Conservation (phyloP, 768 basidiomycete species). For the Holtermanniella nyarrowii region DNA sequence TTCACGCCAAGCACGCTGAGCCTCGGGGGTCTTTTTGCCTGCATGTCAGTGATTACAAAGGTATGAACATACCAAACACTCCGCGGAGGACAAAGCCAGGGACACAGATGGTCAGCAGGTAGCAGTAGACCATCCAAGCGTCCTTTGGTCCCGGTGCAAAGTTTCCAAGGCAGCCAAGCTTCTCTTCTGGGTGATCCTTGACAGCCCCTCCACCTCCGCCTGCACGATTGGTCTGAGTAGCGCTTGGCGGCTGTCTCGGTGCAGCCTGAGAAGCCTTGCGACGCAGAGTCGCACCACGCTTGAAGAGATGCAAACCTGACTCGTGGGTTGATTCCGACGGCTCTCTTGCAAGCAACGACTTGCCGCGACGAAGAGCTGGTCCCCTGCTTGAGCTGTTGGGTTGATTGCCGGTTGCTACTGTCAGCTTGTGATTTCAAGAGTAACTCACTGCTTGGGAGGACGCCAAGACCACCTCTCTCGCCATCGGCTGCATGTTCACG, state of each 20-base stretch:
- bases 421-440: too few relatives aligned
- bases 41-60: background rate
- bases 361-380: conserved; percentile 55
- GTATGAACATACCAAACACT: conserved; percentile 57
- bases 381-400: conserved; percentile 17
- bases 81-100: conserved; percentile 61
- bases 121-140: conserved; percentile 91
- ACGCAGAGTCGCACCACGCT: conserved; percentile 67
- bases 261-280: conserved; percentile 48
- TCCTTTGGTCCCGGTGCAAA: conserved; percentile 80
- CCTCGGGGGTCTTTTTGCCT: conserved; percentile 85
- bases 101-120: conserved; percentile 69
- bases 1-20: conserved; percentile 94
- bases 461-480: conserved; percentile 54
- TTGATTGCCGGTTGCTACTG: conserved; percentile 31
- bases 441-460: conserved; percentile 70
- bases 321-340: conserved; percentile 66
- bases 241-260: conserved; percentile 43
- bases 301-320: conserved; percentile 85
- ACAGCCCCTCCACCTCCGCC: conserved; percentile 15
- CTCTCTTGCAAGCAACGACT: conserved; percentile 79
- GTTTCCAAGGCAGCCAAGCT: conserved; percentile 49
- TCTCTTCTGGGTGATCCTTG: conserved; percentile 16
- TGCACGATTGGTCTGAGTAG: conserved; percentile 42
- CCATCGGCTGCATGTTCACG: conserved; percentile 72